Base-by-base conservation (phyloP, 2,329 filamentous ascomycete species). In the Fusarium clavum region DNA sequence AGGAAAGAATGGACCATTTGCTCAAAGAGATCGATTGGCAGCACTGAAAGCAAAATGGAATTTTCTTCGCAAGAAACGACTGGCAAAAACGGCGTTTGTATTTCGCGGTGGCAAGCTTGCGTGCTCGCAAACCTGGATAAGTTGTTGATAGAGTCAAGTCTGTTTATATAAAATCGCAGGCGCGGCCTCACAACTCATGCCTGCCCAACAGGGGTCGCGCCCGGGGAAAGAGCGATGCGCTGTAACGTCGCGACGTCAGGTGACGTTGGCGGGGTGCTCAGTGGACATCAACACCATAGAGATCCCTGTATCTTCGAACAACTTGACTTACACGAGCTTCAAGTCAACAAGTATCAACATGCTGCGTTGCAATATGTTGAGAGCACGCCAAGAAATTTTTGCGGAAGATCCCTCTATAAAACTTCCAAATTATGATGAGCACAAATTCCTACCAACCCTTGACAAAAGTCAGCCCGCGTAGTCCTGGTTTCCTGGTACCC, bases 181-280 rank as follows among this genome's bases (percentile, higher is more conserved):
- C 40, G 53, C 43, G 64, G 43, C 57, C 54, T 53, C 59, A 29
- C 18, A n/a, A 38, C 38, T 32, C 45, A 59, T 46, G 32, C 55
- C 47, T 47, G 27, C 46, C 48, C 56, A 55, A 44, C 34, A 27
- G 24, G 64, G 61, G 40, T 56, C 62, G 60, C 63, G 68, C 52
- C 30, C 54, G 32, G 62, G 38, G 55, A 58, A 58, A 48, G 55
- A 45, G 49, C 54, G 48, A 71, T 61, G 68, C 59, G 68, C 52
- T 65, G 54, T 57, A 62, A 47, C 71, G 56, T 75, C 74, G 74
- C 73, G 74, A 67, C 67, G 66, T 76, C 74, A 76, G 74, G 74
- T 76, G 74, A 76, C 70, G 55, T 60, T 63, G 61, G 49, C 34
- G 56, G 57, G 67, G 59, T 48, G 45, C n/a, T 48, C 9, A 18